phyloP scores from a whole-genome alignment of 768 basidiomycete species.

The Coprinopsis marcescibilis region DNA sequence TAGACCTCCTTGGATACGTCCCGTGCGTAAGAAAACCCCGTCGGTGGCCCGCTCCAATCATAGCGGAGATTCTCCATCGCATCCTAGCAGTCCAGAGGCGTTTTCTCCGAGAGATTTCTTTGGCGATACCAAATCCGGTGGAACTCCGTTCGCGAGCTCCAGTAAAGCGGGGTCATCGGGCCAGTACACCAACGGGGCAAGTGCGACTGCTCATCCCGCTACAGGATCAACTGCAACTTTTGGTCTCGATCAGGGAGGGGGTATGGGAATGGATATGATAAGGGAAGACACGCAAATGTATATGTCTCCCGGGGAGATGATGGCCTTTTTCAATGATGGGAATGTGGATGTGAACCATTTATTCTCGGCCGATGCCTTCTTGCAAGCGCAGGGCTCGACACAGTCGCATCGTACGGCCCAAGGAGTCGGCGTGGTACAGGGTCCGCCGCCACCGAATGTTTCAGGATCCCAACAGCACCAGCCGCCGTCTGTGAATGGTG shows the following conservation, averaged over 20 bases:
- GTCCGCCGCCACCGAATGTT: not conserved
- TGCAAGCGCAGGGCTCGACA: constrained; percentile 6
- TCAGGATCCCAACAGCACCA: not conserved
- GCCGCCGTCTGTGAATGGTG: not conserved
- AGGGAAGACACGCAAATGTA: constrained; percentile 45
- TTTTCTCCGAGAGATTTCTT: constrained; percentile 65
- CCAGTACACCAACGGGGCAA: constrained; percentile 13
- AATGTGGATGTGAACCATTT: constrained; percentile 31
- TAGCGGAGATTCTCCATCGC: constrained; percentile 39
- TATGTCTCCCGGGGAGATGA: constrained; percentile 54
- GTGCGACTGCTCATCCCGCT: not conserved
- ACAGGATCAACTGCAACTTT: constrained; percentile 19
- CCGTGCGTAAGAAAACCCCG: constrained; percentile 72
- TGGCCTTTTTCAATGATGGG: constrained; percentile 54
- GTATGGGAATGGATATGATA: constrained; percentile 40
- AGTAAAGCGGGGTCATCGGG: constrained; percentile 13
- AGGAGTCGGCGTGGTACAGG: constrained; percentile 7
- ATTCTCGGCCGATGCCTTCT: constrained; percentile 22
- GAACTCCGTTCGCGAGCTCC: constrained; percentile 20
- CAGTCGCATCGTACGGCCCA: constrained; percentile 15
- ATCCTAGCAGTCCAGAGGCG: constrained; percentile 57
- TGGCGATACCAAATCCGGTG: constrained; percentile 37
- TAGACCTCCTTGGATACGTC: constrained; percentile 85
- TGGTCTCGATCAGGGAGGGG: constrained; percentile 28
- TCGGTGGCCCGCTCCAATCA: constrained; percentile 39